Conservation (phyloP, 176 grass and related monocot genomes). For the Chloris gayana region DNA sequence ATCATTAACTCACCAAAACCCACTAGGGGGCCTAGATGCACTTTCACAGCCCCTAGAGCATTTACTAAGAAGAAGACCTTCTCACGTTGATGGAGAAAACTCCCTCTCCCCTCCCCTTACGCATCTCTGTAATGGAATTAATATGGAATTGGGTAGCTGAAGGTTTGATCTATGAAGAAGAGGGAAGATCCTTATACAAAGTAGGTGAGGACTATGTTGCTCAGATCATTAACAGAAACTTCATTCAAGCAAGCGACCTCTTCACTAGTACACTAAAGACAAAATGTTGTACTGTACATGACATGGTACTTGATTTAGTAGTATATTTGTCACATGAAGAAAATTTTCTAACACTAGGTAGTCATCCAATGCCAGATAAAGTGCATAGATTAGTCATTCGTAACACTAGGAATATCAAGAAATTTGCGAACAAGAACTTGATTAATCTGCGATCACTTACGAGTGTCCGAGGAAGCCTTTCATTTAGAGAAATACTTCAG, state of each 20-base stretch:
- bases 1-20: too few relatives aligned
- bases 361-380: background rate
- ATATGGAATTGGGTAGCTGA: slow-evolving; percentile 30
- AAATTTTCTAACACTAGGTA: background rate
- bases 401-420: too few relatives aligned
- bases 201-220: background rate
- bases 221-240: background rate
- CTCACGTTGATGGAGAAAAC: too few relatives aligned
- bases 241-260: background rate
- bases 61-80: too few relatives aligned
- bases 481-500: too few relatives aligned
- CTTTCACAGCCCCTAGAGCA: too few relatives aligned
- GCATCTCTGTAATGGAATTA: background rate
- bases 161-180: background rate
- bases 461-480: background rate
- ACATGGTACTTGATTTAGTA: slow-evolving; percentile 21
- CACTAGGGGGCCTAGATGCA: too few relatives aligned
- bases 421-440: background rate
- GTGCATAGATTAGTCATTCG: background rate
- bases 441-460: background rate
- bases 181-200: background rate
- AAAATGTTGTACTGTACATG: background rate
- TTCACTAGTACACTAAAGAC: fast-evolving
- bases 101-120: too few relatives aligned
- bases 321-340: background rate